Conservation (phyloP, 148 eudicot species). For the Rhododendron mucronatum region DNA sequence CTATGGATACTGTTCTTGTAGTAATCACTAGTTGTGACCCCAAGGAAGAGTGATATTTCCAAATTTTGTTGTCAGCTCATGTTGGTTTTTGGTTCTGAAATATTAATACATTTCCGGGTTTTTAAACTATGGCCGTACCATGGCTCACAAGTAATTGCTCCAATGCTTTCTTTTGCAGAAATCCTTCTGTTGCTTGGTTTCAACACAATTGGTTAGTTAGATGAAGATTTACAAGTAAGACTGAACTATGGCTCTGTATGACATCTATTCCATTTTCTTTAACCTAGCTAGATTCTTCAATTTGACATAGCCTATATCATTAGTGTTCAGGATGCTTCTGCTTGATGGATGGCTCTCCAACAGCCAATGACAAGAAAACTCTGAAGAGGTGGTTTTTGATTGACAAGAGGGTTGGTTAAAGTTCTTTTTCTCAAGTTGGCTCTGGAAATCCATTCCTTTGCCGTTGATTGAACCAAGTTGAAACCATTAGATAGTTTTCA, state of each 20-base stretch:
- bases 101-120: not conserved
- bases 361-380: slow-evolving; percentile 35
- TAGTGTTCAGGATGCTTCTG: slow-evolving; percentile 35
- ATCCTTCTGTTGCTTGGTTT: slow-evolving; percentile 9
- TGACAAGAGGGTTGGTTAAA: slow-evolving; percentile 58
- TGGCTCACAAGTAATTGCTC: not conserved
- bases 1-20: not conserved
- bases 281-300: not conserved
- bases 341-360: slow-evolving; percentile 48
- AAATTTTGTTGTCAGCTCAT: not conserved
- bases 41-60: slow-evolving; percentile 9
- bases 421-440: not conserved
- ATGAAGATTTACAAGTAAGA: slow-evolving; percentile 29
- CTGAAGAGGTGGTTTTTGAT: slow-evolving; percentile 57
- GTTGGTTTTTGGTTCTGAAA: slow-evolving; percentile 7
- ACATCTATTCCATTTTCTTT: not conserved
- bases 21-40: slow-evolving; percentile 1
- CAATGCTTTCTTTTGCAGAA: slow-evolving; percentile 16
- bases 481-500: slow-evolving; percentile 8
- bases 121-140: not conserved
- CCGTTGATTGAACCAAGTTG: slow-evolving; percentile 10
- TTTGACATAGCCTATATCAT: not conserved
- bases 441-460: slow-evolving; percentile 8
- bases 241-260: not conserved
- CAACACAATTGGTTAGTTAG: not conserved